Evolutionary conservation across 116 monocot genomes (phyloP), one percentile per base, ranked within the genome.

Genomic region (Trichopus zeylanicus): DNA sequence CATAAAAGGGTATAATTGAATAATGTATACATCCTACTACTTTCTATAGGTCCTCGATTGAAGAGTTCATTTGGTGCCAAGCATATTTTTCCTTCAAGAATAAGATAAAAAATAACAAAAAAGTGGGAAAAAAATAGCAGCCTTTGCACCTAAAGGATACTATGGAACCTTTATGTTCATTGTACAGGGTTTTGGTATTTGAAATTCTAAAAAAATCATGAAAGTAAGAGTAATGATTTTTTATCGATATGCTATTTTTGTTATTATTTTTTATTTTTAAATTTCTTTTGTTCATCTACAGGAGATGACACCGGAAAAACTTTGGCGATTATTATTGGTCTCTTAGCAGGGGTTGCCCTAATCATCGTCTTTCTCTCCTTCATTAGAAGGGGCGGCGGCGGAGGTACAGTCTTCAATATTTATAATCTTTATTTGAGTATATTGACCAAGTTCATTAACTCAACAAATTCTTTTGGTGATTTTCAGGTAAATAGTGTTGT

Each of bases 331-430:
- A 74, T 90, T 37, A 63, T 85, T 24, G 90, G 85, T 18, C 65
- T 85, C 29, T 54, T 82, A 56, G 85, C 82, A 3, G 90, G 70
- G 7, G 54, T 90, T 21, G 71, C 72, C n/a, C 67, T 90, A 38
- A 68, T 90, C 56, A 76, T 85, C 23, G 52, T 90, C 59, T 81
- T 85, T 34, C 66, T 81, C 59, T 70, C 79, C 53, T 85, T 79
- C 67, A 29, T 90, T 11, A 75, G 73, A 63, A 66, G 70, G 59
- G 56, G 32, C 29, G 66, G 66, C 26, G 34, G 11, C 31, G 68
- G 75, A 67, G 29, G 42, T 42, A n/a, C 3, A 42, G 13, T 13
- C 13, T 0, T 15, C 1, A 16, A 42, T 13, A n/a, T 42, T 16
- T 42, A 42, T 15, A 16, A 13, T 37, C 8, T 11, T 37, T 11